These are phyloP conservation scores for Aspergillus ochraceus DNA, from an alignment of 2,329 filamentous ascomycete species.

Conservation along the genomic window DNA sequence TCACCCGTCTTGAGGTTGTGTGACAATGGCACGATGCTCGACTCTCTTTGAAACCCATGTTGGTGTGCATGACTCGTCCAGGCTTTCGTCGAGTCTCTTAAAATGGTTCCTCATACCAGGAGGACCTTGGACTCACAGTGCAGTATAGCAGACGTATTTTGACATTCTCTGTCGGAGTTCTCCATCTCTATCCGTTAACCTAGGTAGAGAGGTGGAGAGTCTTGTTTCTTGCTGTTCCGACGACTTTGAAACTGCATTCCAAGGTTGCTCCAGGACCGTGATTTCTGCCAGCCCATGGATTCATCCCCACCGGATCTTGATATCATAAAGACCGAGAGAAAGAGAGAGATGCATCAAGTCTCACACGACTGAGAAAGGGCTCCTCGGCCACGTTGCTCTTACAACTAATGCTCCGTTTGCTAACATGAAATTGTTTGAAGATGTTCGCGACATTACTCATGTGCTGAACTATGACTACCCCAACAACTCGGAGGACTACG, in stretches of 20 bases:
- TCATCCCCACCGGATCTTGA: slow-evolving; percentile 41
- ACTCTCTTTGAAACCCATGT: slow-evolving; percentile 81
- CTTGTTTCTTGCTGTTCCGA: slow-evolving; percentile 39
- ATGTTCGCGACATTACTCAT: slow-evolving; percentile 99
- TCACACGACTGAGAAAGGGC: slow-evolving; percentile 61
- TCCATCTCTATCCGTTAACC: slow-evolving; percentile 65
- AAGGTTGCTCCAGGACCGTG: slow-evolving; percentile 67
- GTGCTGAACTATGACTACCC: slow-evolving; percentile 99
- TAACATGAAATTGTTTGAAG: slow-evolving; percentile 79
- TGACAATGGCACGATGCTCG: slow-evolving; percentile 72
- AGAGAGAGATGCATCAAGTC: slow-evolving; percentile 62
- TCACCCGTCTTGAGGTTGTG: slow-evolving; percentile 56
- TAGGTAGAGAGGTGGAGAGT: slow-evolving; percentile 75
- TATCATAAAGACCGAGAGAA: slow-evolving; percentile 50
- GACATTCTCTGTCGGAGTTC: slow-evolving; percentile 55
- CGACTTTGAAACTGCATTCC: slow-evolving; percentile 65
- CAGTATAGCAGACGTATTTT: slow-evolving; percentile 68
- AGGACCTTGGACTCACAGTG: slow-evolving; percentile 85
- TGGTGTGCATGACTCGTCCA: slow-evolving; percentile 88
- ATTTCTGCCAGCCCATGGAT: slow-evolving; percentile 58
- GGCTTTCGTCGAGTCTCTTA: slow-evolving; percentile 72
- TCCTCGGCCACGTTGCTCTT: slow-evolving; percentile 44
- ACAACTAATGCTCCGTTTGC: slow-evolving; percentile 59
- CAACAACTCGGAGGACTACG: slow-evolving; percentile 78
- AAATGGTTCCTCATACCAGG: slow-evolving; percentile 72